Evolutionary conservation across 176 grass and related monocot species (phyloP).

Genomic region (Musa itinerans): DNA sequence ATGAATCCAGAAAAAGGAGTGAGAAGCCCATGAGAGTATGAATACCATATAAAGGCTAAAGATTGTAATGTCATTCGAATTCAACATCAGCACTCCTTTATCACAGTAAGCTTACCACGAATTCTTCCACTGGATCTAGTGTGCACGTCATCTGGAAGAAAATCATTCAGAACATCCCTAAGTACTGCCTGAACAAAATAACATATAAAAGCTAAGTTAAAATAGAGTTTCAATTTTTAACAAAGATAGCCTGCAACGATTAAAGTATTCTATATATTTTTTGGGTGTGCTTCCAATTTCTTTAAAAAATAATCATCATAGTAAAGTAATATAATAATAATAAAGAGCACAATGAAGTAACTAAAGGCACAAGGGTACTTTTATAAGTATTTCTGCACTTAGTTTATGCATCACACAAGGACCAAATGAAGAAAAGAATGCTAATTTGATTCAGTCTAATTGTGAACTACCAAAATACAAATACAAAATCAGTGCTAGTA

Average conservation of each 20-base stretch:
- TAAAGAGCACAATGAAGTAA: not conserved
- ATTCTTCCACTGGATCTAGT: constrained; percentile 79
- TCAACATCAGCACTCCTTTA: not conserved
- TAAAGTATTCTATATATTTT: not conserved
- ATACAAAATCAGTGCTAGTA: not conserved
- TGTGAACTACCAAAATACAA: not conserved
- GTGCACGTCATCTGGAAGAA: constrained; percentile 89
- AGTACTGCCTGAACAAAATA: constrained; percentile 62
- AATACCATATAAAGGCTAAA: not conserved
- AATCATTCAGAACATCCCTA: constrained; percentile 57
- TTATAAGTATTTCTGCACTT: not conserved
- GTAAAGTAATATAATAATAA: not conserved
- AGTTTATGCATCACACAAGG: not conserved
- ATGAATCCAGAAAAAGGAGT: not conserved
- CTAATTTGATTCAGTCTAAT: not conserved
- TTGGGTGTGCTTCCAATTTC: not conserved
- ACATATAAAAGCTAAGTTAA: not conserved
- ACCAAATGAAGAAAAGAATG: not conserved
- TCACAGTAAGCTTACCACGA: constrained; percentile 29
- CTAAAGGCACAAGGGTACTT: not conserved
- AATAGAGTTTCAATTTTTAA: not conserved
- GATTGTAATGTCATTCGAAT: too few relatives aligned
- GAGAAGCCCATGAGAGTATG: not conserved
- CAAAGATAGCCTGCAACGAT: not conserved
- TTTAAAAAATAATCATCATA: not conserved